These are phyloP conservation scores for Brassica cretica DNA, from an alignment of 345 rosid species.

Conservation along the genomic window DNA sequence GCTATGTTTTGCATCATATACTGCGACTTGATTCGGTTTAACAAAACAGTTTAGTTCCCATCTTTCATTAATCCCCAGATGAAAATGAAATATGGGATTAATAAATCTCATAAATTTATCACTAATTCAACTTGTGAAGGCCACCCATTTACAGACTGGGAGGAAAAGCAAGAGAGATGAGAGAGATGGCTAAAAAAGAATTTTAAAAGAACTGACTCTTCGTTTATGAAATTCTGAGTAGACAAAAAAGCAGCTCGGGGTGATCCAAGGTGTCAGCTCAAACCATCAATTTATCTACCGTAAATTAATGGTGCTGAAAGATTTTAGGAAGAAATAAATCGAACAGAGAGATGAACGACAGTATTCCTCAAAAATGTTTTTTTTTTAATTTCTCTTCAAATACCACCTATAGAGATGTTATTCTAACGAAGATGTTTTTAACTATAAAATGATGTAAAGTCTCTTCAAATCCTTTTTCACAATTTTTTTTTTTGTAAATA, in stretches of 20 bases:
- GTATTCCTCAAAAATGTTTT: no score
- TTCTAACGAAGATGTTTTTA: no score
- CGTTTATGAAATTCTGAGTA: not conserved
- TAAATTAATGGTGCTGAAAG: not conserved
- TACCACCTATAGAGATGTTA: not conserved
- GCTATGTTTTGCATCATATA: conserved; percentile 23
- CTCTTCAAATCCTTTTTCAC: not conserved
- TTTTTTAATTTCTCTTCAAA: not conserved
- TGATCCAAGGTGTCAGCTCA: conserved; percentile 33
- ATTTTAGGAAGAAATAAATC: conserved; percentile 1
- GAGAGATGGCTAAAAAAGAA: no score
- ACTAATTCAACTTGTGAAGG: no score
- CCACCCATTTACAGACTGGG: no score
- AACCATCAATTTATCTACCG: conserved; percentile 32
- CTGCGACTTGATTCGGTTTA: conserved; percentile 58
- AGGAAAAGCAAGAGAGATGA: no score
- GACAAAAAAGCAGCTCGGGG: conserved; percentile 53
- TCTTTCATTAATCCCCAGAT: no score
- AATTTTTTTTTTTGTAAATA: no score
- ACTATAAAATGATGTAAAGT: not conserved
- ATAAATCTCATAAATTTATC: no score
- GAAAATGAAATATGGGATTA: no score
- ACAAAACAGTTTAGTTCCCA: not conserved
- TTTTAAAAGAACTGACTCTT: no score
- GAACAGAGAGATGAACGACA: no score